phyloP scores from a whole-genome alignment of 352 stramenopile species.

The Phytophthora brassicae region DNA sequence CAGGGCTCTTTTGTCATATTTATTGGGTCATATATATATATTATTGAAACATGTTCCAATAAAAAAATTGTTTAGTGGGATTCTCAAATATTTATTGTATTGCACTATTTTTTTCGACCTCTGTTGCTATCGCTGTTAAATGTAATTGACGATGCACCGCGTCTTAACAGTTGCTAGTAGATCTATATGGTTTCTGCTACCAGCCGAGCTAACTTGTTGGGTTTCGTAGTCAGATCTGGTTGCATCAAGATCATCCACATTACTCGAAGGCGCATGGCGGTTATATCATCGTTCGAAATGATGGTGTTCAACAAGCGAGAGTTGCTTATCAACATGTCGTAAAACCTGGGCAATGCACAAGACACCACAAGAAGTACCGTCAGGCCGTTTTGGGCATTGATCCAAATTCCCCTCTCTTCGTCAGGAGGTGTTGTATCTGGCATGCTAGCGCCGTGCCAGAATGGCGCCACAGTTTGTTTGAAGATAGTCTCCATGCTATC shows the following conservation, averaged over 20 bases:
- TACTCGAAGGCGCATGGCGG: slow-evolving; percentile 1
- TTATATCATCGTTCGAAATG: background rate
- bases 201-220: slow-evolving; percentile 1
- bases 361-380: slow-evolving; percentile 8
- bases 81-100: too few relatives aligned
- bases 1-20: too few relatives aligned
- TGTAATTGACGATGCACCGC: background rate
- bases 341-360: background rate
- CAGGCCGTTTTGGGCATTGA: too few relatives aligned
- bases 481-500: background rate
- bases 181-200: slow-evolving; percentile 2
- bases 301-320: background rate
- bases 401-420: background rate
- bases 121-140: too few relatives aligned
- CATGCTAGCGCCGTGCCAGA: background rate
- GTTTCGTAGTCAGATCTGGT: background rate
- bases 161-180: slow-evolving; percentile 3
- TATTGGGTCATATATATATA: background rate
- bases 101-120: too few relatives aligned
- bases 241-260: slow-evolving; percentile 5
- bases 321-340: background rate
- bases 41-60: too few relatives aligned
- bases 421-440: background rate
- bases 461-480: background rate
- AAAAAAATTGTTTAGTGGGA: too few relatives aligned